A percentile compares a stretch with the other conserved stretches of the same genome.
Evolutionary conservation across 2,329 filamentous ascomycete species (phyloP).

Genomic region (Coniochaeta sp.): DNA sequence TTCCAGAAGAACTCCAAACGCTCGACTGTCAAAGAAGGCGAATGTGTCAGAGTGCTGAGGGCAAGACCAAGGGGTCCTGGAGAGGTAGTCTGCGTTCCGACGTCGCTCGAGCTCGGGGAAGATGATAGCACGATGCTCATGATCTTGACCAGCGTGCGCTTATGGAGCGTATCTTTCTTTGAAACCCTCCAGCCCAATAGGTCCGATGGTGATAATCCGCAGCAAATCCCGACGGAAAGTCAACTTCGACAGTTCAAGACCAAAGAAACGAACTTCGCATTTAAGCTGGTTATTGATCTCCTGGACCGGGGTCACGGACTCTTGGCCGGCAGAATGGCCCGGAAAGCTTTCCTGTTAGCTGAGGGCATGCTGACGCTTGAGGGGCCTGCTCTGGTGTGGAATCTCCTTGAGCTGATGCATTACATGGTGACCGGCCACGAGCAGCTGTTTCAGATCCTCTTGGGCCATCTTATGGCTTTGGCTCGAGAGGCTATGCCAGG

Average conservation of each 20-base stretch:
- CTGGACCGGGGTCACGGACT: conserved; percentile 6
- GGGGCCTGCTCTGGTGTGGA: conserved; percentile 5
- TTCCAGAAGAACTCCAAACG: conserved; percentile 10
- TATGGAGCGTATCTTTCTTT: conserved; percentile 1
- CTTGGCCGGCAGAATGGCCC: conserved; percentile 10
- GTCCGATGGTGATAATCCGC: conserved; percentile 3
- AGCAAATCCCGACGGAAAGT: neutral
- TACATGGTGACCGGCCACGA: conserved; percentile 29
- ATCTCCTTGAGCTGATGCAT: conserved; percentile 7
- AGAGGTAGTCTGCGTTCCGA: neutral
- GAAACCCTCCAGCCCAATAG: neutral
- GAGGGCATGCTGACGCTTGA: conserved; percentile 10
- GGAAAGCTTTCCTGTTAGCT: conserved; percentile 12
- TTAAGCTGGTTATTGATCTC: conserved; percentile 9
- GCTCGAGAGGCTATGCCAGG: neutral
- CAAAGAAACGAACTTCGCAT: conserved; percentile 7
- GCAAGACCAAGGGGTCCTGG: neutral
- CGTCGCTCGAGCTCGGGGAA: neutral
- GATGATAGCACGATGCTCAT: neutral
- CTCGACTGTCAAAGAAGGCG: neutral
- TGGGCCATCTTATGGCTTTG: neutral
- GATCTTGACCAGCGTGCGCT: conserved; percentile 5
- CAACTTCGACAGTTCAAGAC: conserved; percentile 1
- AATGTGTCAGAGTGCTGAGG: neutral
- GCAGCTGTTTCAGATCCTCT: neutral